Percentiles rank a stretch among this genome's conserved stretches.
Evolutionary conservation across 768 basidiomycete genomes (phyloP).

Genomic region (Exidia glandulosa): DNA sequence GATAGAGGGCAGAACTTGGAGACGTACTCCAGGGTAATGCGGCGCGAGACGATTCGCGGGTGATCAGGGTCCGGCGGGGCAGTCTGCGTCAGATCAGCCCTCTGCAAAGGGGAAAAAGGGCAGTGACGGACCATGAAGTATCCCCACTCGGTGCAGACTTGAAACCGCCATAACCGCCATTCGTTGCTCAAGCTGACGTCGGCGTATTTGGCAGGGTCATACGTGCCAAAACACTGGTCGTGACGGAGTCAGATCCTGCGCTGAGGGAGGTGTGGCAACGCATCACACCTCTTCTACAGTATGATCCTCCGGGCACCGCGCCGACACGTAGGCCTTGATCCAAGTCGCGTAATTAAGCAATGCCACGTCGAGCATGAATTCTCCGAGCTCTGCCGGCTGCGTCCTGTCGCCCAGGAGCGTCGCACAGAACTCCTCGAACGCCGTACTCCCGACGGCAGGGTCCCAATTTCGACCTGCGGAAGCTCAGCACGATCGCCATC

Average conservation of each 20-base stretch:
- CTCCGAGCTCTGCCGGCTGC: neutral
- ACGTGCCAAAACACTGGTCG: conserved; percentile 76
- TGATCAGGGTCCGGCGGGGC: conserved; percentile 58
- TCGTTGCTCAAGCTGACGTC: conserved; percentile 50
- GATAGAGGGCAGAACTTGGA: conserved; percentile 65
- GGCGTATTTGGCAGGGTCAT: conserved; percentile 53
- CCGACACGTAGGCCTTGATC: conserved; percentile 56
- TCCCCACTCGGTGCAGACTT: conserved; percentile 93
- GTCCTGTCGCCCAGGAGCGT: conserved; percentile 24
- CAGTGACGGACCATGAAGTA: conserved; percentile 60
- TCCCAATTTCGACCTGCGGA: conserved; percentile 79
- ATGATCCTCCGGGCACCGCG: conserved; percentile 38
- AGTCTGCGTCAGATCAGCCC: conserved; percentile 39
- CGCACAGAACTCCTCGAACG: conserved; percentile 61
- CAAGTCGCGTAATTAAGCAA: conserved; percentile 67
- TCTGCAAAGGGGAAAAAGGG: neutral
- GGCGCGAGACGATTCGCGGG: conserved; percentile 69
- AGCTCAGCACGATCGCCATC: too few species aligned
- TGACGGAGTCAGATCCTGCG: neutral
- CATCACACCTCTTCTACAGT: conserved; percentile 44
- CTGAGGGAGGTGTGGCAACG: neutral
- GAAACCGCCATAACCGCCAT: conserved; percentile 86
- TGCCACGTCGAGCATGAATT: conserved; percentile 37
- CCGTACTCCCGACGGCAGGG: conserved; percentile 47
- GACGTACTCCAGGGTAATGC: conserved; percentile 62